Evolutionary conservation across 73 alveolate species (phyloP).

Genomic region (Tetrahymena borealis): DNA sequence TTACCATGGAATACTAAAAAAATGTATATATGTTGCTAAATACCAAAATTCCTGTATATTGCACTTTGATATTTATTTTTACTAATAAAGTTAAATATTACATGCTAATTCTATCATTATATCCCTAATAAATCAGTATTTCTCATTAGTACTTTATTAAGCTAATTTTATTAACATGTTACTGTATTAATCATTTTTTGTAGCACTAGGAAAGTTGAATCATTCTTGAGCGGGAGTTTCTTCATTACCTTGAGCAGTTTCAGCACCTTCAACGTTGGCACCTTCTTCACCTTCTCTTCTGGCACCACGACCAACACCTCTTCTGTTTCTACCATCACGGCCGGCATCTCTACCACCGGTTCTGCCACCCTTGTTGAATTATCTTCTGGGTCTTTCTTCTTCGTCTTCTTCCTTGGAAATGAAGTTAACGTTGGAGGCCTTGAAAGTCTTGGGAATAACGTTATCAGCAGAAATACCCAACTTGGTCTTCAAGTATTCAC

Average conservation of each 20-base stretch:
- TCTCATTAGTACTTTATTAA: not conserved
- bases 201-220: not conserved
- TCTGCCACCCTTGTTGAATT: slow-evolving; percentile 15
- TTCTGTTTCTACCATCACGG: not conserved
- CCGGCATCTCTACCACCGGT: not conserved
- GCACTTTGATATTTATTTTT: not conserved
- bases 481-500: slow-evolving; percentile 71
- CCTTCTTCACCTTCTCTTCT: slow-evolving; percentile 2
- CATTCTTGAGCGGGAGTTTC: slow-evolving; percentile 1
- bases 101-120: not conserved
- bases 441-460: slow-evolving; percentile 78
- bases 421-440: slow-evolving; percentile 50
- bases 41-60: not conserved
- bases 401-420: slow-evolving; percentile 29
- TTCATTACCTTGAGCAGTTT: not conserved
- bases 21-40: not conserved
- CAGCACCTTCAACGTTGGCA: slow-evolving; percentile 1
- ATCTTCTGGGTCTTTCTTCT: slow-evolving; percentile 39
- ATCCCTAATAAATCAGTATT: not conserved
- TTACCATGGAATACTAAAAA: slow-evolving; percentile 1
- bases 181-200: not conserved
- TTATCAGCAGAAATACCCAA: slow-evolving; percentile 61
- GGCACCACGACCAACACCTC: not conserved
- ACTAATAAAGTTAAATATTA: not conserved
- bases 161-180: not conserved